phyloP scores from a whole-genome alignment of 306 rosid species.

The Prinsepia uniflora region DNA sequence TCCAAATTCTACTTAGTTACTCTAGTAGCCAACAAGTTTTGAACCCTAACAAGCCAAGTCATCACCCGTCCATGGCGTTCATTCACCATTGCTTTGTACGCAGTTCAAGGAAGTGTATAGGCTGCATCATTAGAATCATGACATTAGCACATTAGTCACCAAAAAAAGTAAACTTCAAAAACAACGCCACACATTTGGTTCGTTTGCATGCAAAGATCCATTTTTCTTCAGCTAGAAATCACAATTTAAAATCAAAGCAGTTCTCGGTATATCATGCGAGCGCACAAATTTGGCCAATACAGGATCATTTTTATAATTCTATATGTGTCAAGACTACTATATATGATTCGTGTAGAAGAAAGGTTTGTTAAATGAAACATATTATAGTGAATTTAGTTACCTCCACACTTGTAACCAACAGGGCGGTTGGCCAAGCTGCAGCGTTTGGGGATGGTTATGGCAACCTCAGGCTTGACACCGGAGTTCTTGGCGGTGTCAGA shows the following conservation, averaged over 20 bases:
- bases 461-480: conserved; percentile 39
- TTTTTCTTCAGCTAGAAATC: neutral
- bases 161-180: neutral
- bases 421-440: conserved; percentile 63
- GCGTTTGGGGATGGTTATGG: conserved; percentile 61
- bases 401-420: conserved; percentile 63
- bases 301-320: too few species aligned
- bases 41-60: neutral
- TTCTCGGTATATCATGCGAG: too few species aligned
- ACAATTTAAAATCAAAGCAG: too few species aligned
- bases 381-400: conserved; percentile 25
- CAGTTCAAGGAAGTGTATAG: conserved; percentile 47
- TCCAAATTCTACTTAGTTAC: conserved; percentile 11
- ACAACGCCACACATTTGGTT: neutral
- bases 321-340: too few species aligned
- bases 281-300: too few species aligned
- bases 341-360: too few species aligned
- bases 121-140: conserved; percentile 37
- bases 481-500: conserved; percentile 45
- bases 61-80: conserved; percentile 15
- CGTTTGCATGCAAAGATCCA: neutral
- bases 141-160: neutral
- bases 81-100: neutral
- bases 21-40: conserved; percentile 13
- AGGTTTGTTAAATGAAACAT: too few species aligned